A percentile compares a stretch with the other conserved stretches of the same genome.
These are phyloP conservation scores for Pyrenophora graminea DNA, from an alignment of 2,329 filamentous ascomycete species.

Conservation along the genomic window DNA sequence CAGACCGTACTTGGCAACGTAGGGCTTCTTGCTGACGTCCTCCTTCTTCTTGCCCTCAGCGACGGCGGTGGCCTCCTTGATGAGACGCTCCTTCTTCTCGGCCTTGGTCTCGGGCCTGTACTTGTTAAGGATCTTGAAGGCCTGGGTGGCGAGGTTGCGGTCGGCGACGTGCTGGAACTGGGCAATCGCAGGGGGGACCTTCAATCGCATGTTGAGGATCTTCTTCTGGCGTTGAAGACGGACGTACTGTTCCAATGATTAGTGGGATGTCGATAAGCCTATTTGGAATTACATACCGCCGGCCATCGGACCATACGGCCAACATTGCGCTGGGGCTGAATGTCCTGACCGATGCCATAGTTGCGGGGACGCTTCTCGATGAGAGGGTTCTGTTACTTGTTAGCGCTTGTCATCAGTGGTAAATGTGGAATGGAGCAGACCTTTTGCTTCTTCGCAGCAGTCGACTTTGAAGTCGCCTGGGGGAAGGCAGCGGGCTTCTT, in stretches of 20 bases:
- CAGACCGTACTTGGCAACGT: conserved; percentile 98
- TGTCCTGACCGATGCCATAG: conserved; percentile 98
- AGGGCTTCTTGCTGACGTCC: conserved; percentile 97
- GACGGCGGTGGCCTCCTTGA: conserved; percentile 96
- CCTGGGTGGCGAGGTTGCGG: conserved; percentile 75
- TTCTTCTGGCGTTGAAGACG: conserved; percentile 93
- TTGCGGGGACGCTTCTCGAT: conserved; percentile 97
- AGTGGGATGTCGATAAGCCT: not conserved
- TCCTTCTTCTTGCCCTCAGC: conserved; percentile 99
- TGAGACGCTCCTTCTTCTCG: conserved; percentile 99
- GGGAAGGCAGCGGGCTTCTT: conserved; percentile 82
- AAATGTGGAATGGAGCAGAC: conserved; percentile 55
- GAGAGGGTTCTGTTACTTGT: conserved; percentile 80
- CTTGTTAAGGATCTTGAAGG: conserved; percentile 99
- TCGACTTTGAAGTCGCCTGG: conserved; percentile 62
- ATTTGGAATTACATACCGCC: not conserved
- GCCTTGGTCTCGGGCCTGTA: conserved; percentile 99
- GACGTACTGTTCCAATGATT: conserved; percentile 64
- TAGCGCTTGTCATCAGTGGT: conserved; percentile 22
- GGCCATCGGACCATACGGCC: conserved; percentile 80
- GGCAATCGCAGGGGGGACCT: conserved; percentile 95
- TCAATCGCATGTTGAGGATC: conserved; percentile 97
- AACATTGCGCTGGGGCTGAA: conserved; percentile 73
- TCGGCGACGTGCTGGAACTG: conserved; percentile 94
- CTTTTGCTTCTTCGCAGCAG: conserved; percentile 95